phyloP scores from a whole-genome alignment of 179 eudicot genomes.

The Beta corolliflora region DNA sequence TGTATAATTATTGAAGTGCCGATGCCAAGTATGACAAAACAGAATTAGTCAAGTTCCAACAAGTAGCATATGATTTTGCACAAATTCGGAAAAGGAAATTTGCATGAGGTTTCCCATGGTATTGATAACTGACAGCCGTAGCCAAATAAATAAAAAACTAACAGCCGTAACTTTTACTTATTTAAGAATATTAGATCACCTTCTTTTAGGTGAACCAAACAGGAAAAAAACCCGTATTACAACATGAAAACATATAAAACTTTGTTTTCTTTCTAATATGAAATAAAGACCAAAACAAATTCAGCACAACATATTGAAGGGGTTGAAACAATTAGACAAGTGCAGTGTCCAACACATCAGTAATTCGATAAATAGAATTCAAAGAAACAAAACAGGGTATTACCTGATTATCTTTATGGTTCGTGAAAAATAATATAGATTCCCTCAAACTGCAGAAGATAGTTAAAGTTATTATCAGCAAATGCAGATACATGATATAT shows the following conservation, averaged over 20 bases:
- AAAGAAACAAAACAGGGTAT: neutral
- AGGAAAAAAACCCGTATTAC: neutral
- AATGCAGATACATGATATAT: too few relatives aligned
- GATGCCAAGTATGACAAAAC: neutral
- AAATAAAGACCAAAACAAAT: neutral
- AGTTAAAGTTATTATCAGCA: too few relatives aligned
- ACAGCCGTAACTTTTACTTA: neutral
- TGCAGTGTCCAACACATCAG: neutral
- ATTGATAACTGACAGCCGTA: neutral
- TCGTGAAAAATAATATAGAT: too few relatives aligned
- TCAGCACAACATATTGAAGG: neutral
- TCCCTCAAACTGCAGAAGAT: too few relatives aligned
- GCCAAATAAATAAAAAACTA: too few relatives aligned
- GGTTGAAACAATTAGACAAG: neutral
- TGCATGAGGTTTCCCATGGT: neutral
- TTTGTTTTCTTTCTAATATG: neutral
- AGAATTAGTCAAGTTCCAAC: neutral
- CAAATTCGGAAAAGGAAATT: neutral
- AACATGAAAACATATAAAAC: neutral
- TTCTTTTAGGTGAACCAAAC: neutral
- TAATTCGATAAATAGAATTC: neutral
- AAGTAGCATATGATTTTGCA: neutral
- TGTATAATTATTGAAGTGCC: neutral
- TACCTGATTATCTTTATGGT: conserved; percentile 90
- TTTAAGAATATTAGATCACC: neutral